phyloP scores from a whole-genome alignment of 2,329 filamentous ascomycete species.

The Orbilia oligospora region DNA sequence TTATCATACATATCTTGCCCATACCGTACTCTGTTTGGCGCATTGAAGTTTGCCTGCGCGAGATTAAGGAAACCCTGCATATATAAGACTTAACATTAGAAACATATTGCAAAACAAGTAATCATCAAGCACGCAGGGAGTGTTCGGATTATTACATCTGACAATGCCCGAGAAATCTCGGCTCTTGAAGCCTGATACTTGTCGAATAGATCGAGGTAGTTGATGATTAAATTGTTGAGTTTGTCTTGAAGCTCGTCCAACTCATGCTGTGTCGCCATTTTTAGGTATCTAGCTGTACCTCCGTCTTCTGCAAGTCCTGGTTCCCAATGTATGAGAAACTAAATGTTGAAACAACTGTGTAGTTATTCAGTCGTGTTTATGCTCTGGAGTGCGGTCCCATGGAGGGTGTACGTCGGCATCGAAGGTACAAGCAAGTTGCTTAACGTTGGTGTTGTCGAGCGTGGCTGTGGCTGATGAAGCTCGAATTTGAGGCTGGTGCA shows the following conservation, averaged over 20 bases:
- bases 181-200: slow-evolving; percentile 67
- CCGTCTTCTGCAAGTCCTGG: background rate
- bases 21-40: slow-evolving; percentile 66
- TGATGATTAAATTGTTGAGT: slow-evolving; percentile 68
- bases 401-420: background rate
- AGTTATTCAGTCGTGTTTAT: slow-evolving; percentile 12
- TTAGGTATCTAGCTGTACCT: background rate
- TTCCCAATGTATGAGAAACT: background rate
- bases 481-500: slow-evolving; percentile 23
- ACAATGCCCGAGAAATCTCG: slow-evolving; percentile 64
- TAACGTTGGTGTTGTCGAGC: slow-evolving; percentile 39
- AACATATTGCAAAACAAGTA: slow-evolving; percentile 46
- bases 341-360: slow-evolving; percentile 3
- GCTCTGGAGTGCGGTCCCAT: slow-evolving; percentile 1
- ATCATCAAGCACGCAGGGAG: slow-evolving; percentile 61
- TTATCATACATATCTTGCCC: slow-evolving; percentile 71
- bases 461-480: slow-evolving; percentile 50
- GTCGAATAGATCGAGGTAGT: slow-evolving; percentile 68
- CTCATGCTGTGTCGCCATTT: slow-evolving; percentile 40
- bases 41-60: slow-evolving; percentile 70
- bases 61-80: slow-evolving; percentile 69
- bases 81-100: background rate
- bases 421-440: slow-evolving; percentile 6
- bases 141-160: slow-evolving; percentile 4
- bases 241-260: slow-evolving; percentile 64